Evolutionary conservation across 1,139 yeast species (phyloP), one percentile per base, ranked within the genome.

Genomic region (Suhomyces kunorum): DNA sequence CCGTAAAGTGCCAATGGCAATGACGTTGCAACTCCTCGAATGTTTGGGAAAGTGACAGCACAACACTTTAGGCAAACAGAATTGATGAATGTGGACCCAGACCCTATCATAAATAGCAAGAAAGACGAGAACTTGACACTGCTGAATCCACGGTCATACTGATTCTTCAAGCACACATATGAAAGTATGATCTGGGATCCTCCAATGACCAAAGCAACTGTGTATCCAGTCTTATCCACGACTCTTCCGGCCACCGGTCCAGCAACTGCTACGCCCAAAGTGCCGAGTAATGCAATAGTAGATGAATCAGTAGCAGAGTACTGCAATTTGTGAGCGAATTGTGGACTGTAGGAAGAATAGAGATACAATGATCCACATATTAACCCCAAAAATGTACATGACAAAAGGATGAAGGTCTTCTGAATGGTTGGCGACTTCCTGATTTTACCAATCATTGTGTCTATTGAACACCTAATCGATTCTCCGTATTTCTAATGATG

Each of bases 271-370:
- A 78, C 74, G 1, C 86, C 84, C 28, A 81, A 58, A 25, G 80
- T 77, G 4, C 86, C 87, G 22, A 74, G 61, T 50, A 80, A 66
- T 3, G 85, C 86, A 4, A 81, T 74, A 18, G 70, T 59, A 23
- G 82, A 76, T 9, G 81, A 66, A 42, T 78, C 74, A 0, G 83
- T 71, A 9, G 81, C 86, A 5, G 73, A 56, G 45, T 81, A 71
- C 14, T 63, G 61, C 34, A 81, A 67, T 36, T 66, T 68, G 18
- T 64, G 62, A 3, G 86, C 83, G 46, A 80, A 64, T 53, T 81
- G 87, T 4, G 87, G 86, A 33, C 83, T 80, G 53, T 78, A 81
- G 6, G 83, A 78, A 3, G 81, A 75, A 54, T 76, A 80, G 23
- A 79, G 57, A 53, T 80, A 80, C 56, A 80, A 65, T 5, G 86